Percentiles rank a stretch among this genome's conserved stretches.
Conservation (phyloP, 257 asterid genomes). For the Coffea canephora region DNA sequence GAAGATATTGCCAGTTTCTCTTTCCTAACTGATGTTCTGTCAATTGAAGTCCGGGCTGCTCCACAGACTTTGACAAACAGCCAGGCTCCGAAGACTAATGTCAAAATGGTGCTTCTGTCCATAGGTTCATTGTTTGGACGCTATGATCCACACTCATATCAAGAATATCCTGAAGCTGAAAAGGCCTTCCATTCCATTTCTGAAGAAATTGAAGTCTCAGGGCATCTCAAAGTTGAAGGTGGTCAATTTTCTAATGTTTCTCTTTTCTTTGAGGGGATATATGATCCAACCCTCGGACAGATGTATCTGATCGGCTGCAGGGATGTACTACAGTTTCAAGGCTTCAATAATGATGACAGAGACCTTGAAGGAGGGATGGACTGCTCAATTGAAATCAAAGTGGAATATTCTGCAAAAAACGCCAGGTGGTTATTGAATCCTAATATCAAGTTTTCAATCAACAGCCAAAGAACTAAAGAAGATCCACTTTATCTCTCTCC, state of each 20-base stretch:
- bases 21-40: conserved; percentile 17
- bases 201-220: conserved; percentile 17
- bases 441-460: conserved; percentile 18
- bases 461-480: conserved; percentile 19
- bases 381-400: conserved; percentile 14
- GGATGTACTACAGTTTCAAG: background rate
- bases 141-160: background rate
- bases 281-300: conserved; percentile 12
- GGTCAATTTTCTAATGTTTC: background rate
- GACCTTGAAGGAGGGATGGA: conserved; percentile 4
- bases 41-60: conserved; percentile 16
- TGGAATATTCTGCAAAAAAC: conserved; percentile 20
- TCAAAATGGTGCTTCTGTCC: conserved; percentile 16
- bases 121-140: conserved; percentile 21
- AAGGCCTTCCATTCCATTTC: conserved; percentile 1
- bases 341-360: background rate
- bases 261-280: conserved; percentile 10
- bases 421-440: conserved; percentile 23
- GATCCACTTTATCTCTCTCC: conserved; percentile 17
- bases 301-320: conserved; percentile 22
- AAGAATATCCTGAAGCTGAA: conserved; percentile 5
- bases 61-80: conserved; percentile 2
- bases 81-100: background rate
- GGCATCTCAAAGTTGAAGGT: conserved; percentile 9
- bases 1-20: conserved; percentile 14